These are phyloP conservation scores for Acer yangbiense DNA, from an alignment of 345 rosid species.

Conservation along the genomic window DNA sequence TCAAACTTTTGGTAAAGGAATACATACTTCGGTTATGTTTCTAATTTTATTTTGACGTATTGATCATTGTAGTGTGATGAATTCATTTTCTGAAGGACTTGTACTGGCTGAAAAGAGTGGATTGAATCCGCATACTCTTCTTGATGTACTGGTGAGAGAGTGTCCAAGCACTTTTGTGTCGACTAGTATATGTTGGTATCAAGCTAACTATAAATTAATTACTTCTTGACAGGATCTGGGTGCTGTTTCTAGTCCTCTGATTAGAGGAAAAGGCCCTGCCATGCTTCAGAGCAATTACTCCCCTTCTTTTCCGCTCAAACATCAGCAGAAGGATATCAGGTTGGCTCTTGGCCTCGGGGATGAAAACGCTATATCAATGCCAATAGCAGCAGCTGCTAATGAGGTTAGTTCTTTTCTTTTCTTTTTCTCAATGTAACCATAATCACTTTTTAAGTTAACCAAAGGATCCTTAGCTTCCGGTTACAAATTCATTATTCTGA, in stretches of 20 bases:
- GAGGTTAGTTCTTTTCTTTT: slow-evolving; percentile 54
- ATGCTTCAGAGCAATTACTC: slow-evolving; percentile 69
- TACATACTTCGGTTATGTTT: background rate
- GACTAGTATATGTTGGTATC: background rate
- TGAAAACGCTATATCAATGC: slow-evolving; percentile 86
- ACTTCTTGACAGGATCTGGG: slow-evolving; percentile 70
- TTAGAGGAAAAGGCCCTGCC: slow-evolving; percentile 78
- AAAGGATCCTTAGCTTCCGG: background rate
- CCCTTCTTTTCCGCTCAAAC: slow-evolving; percentile 87
- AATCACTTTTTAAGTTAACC: background rate
- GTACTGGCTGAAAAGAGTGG: slow-evolving; percentile 82
- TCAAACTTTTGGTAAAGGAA: background rate
- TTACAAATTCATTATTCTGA: background rate
- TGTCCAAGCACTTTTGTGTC: background rate
- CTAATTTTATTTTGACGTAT: background rate
- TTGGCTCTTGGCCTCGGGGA: slow-evolving; percentile 98
- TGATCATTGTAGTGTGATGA: slow-evolving; percentile 67
- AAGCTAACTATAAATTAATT: slow-evolving; percentile 11
- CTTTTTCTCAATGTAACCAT: background rate
- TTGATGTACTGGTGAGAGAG: slow-evolving; percentile 71
- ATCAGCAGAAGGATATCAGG: slow-evolving; percentile 95
- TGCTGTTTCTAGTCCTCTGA: slow-evolving; percentile 81
- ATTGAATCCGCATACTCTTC: slow-evolving; percentile 67
- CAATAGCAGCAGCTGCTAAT: slow-evolving; percentile 89
- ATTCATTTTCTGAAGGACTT: slow-evolving; percentile 90